phyloP scores from a whole-genome alignment of 1,139 yeast genomes.

The Candida labiduridarum region DNA sequence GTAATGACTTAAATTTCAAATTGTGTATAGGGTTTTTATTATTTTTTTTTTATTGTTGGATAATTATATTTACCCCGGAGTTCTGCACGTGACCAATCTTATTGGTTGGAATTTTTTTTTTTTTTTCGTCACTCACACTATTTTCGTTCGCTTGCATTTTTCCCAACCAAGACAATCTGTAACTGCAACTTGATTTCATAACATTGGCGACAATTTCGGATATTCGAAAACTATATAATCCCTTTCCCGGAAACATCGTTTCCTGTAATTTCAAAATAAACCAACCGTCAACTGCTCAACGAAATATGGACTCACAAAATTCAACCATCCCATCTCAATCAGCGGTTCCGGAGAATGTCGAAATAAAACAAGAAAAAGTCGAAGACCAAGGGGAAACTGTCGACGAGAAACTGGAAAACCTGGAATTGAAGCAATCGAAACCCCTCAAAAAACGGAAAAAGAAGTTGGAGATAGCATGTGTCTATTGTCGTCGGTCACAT shows the following conservation, averaged over 20 bases:
- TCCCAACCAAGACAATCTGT: conserved; percentile 2
- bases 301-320: neutral
- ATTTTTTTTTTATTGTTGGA: neutral
- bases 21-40: neutral
- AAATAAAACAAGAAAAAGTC: conserved; percentile 6
- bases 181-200: neutral
- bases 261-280: neutral
- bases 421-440: conserved; percentile 5
- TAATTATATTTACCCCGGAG: neutral
- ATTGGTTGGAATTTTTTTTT: neutral
- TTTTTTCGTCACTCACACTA: neutral
- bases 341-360: neutral
- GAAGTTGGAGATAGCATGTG: conserved; percentile 75
- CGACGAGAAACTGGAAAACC: neutral
- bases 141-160: neutral
- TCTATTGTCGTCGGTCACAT: conserved; percentile 90
- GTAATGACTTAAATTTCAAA: neutral
- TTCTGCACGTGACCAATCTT: conserved; percentile 1
- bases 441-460: conserved; percentile 33
- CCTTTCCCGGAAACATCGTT: neutral
- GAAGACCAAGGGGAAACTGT: neutral
- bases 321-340: neutral
- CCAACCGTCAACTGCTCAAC: neutral
- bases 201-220: neutral
- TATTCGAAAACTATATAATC: no score